Evolutionary conservation across 306 rosid species (phyloP).

Genomic region (Vicia villosa): DNA sequence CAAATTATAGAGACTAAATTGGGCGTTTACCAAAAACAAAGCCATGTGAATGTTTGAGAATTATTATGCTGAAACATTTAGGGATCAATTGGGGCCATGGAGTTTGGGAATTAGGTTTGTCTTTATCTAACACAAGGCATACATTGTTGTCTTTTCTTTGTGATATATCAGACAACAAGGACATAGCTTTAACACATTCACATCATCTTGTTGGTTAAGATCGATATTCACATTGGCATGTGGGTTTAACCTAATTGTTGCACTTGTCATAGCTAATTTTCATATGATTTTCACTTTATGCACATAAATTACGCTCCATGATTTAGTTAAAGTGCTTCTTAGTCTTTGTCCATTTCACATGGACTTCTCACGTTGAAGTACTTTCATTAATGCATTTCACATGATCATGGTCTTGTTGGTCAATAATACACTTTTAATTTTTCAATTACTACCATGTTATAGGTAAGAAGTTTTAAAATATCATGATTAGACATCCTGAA

Average conservation of each 20-base stretch:
- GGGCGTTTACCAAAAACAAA: too few species aligned
- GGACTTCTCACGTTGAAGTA: conserved; percentile 30
- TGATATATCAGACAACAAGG: neutral
- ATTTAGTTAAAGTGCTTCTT: conserved; percentile 13
- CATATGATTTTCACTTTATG: neutral
- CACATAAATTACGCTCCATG: conserved; percentile 32
- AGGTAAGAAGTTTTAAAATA: too few species aligned
- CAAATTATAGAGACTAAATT: too few species aligned
- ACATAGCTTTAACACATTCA: conserved; percentile 2
- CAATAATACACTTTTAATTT: neutral
- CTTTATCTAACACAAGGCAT: conserved; percentile 12
- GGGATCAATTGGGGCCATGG: conserved; percentile 22
- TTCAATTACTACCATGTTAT: too few species aligned
- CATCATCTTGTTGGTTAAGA: conserved; percentile 39
- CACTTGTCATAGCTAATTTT: conserved; percentile 24
- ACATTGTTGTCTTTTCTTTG: neutral
- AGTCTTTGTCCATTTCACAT: conserved; percentile 29
- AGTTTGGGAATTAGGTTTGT: conserved; percentile 23
- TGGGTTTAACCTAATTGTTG: conserved; percentile 7
- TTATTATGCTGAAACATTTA: conserved; percentile 12
- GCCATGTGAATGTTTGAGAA: too few species aligned
- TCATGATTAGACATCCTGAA: too few species aligned
- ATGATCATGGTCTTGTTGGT: conserved; percentile 39
- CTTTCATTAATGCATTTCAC: conserved; percentile 33
- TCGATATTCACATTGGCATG: neutral